phyloP scores from a whole-genome alignment of 225 moss, liverwort and hornwort species.

The Pleurozium schreberi region DNA sequence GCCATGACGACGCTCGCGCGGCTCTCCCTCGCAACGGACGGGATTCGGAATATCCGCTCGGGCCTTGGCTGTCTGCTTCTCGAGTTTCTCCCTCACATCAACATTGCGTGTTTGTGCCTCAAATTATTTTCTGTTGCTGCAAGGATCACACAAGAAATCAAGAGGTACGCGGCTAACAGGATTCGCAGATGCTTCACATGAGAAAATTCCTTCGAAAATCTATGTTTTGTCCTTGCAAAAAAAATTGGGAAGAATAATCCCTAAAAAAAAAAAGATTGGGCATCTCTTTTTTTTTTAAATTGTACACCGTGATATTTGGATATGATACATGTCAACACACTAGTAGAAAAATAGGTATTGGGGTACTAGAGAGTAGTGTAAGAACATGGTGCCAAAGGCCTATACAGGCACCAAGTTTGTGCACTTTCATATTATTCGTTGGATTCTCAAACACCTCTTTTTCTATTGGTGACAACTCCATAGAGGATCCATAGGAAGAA shows the following conservation, averaged over 20 bases:
- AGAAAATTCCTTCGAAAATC: background rate
- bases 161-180: background rate
- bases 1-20: background rate
- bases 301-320: rapidly evolving
- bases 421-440: rapidly evolving
- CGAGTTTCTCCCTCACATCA: background rate
- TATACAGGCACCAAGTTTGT: too few relatives aligned
- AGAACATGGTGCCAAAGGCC: background rate
- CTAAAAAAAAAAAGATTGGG: background rate
- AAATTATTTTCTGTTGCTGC: too few relatives aligned
- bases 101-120: background rate
- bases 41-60: background rate
- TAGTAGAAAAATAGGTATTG: background rate
- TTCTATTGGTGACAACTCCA: background rate
- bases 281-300: background rate
- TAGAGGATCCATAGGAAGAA: background rate
- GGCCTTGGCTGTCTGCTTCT: background rate
- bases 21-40: background rate
- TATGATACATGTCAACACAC: background rate
- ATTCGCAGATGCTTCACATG: background rate
- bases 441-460: too few relatives aligned
- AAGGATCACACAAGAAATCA: background rate
- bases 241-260: background rate
- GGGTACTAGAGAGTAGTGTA: background rate
- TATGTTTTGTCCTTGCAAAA: background rate